Evolutionary conservation across 768 basidiomycete genomes (phyloP), one percentile per base, ranked within the genome.

Genomic region (Suillus luteus): DNA sequence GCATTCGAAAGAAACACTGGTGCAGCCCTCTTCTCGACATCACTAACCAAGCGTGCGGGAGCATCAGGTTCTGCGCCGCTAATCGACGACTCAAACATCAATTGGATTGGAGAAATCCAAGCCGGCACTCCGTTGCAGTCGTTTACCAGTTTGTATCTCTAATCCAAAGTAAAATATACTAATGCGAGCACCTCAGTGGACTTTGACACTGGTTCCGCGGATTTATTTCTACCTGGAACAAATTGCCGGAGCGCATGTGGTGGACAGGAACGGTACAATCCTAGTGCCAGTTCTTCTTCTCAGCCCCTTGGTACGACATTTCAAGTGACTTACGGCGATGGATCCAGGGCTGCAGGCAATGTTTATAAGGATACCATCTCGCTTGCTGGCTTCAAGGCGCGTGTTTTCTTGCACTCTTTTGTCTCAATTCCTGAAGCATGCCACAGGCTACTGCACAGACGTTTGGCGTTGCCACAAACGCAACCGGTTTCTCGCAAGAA

Each of bases 301-400:
- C 54, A 61, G 8, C 58, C 71, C 62, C 59, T 70, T 41, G 38
- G 67, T 22, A 43, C 64, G 17, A 62, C 52, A 1, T 82, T 84
- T 67, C 59, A 64, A 1, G 73, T 84, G 35, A 0, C 52, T 27
- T 85, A 83, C 59, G 82, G 78, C 3, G 82, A 85, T 62, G 78
- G 79, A 6, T 80, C 80, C 5, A 65, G 69, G 5, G 79, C 80
- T 19, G 59, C 62, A 24, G 83, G 83, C 2, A 65, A 71, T 40
- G 66, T 79, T 33, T 83, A 79, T 40, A 27, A 70, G 31, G 83
- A 83, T 62, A 72, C 68, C 1, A 78, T 83, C 22, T 67, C 67
- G 37, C 64, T 83, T 38, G 74, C 70, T n/a, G 78, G 77, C 14
- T 61, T 70, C 22, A 60, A 59, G 8, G 73, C 73, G 17, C 19